Conservation (phyloP, 2,329 filamentous ascomycete species). For the Trichoderma breve region DNA sequence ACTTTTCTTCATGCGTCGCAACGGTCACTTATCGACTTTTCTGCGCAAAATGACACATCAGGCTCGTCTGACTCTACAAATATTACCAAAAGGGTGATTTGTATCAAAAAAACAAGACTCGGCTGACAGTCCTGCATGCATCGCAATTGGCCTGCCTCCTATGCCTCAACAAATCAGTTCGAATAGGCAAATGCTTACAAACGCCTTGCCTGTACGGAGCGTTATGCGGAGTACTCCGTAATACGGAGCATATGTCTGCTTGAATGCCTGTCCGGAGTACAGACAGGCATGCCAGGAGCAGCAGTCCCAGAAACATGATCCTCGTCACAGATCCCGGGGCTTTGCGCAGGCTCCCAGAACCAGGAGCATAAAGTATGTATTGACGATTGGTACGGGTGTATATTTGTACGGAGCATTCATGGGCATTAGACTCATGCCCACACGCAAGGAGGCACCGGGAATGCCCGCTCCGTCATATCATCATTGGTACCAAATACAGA, state of each 20-base stretch:
- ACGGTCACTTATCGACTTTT: conserved; percentile 22
- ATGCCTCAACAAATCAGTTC: neutral
- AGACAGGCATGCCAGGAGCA: neutral
- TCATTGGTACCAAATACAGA: neutral
- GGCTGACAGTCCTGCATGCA: conserved; percentile 3
- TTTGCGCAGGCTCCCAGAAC: neutral
- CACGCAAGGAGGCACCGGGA: neutral
- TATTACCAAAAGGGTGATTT: neutral
- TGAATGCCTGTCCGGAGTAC: neutral
- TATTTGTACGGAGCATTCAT: neutral
- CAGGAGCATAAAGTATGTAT: neutral
- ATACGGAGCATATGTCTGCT: neutral
- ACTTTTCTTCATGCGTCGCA: neutral
- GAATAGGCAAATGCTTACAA: neutral
- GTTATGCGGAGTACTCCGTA: neutral
- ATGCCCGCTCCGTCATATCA: neutral
- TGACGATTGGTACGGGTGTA: neutral
- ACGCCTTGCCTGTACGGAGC: neutral
- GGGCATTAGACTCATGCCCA: neutral
- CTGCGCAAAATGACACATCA: conserved; percentile 22
- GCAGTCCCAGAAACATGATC: conserved; percentile 1
- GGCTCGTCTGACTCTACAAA: conserved; percentile 15
- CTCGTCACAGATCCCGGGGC: conserved; percentile 17
- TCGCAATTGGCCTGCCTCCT: neutral
- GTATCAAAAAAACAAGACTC: neutral